Evolutionary conservation across 129 eudicot species (phyloP).

Genomic region (Lactuca sativa): DNA sequence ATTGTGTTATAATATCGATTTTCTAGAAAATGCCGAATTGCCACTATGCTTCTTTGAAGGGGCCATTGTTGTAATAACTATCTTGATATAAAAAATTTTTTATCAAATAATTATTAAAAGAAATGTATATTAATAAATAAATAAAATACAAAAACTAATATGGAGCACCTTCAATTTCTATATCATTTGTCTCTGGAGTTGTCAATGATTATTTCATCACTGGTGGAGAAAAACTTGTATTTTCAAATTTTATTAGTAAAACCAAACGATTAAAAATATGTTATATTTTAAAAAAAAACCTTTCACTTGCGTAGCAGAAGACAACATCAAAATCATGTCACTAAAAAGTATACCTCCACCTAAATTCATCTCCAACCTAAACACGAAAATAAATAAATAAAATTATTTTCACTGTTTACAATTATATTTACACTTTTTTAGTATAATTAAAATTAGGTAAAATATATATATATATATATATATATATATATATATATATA

Average conservation of each 20-base stretch:
- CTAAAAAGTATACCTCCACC: slow-evolving; percentile 83
- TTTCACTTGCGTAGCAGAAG: slow-evolving; percentile 82
- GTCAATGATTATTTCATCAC: slow-evolving; percentile 22
- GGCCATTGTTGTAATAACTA: slow-evolving; percentile 13
- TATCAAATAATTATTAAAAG: not conserved
- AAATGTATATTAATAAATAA: no score
- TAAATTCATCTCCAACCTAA: slow-evolving; percentile 9
- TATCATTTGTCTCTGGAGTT: slow-evolving; percentile 37
- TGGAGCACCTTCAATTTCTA: slow-evolving; percentile 58
- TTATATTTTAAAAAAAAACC: slow-evolving; percentile 38
- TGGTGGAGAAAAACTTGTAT: not conserved
- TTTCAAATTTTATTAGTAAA: no score
- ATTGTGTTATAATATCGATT: no score
- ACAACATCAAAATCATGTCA: slow-evolving; percentile 74
- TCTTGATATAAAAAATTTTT: not conserved
- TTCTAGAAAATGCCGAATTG: no score
- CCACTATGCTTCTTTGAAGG: no score
- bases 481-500: no score
- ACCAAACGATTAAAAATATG: no score
- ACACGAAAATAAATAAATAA: slow-evolving; percentile 16
- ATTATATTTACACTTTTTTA: not conserved
- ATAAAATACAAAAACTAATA: slow-evolving; percentile 3
- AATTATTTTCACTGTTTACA: slow-evolving; percentile 2
- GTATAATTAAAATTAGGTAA: not conserved
- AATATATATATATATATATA: not conserved